phyloP scores from a whole-genome alignment of 139 green algal species.

The Gonium pectorale region DNA sequence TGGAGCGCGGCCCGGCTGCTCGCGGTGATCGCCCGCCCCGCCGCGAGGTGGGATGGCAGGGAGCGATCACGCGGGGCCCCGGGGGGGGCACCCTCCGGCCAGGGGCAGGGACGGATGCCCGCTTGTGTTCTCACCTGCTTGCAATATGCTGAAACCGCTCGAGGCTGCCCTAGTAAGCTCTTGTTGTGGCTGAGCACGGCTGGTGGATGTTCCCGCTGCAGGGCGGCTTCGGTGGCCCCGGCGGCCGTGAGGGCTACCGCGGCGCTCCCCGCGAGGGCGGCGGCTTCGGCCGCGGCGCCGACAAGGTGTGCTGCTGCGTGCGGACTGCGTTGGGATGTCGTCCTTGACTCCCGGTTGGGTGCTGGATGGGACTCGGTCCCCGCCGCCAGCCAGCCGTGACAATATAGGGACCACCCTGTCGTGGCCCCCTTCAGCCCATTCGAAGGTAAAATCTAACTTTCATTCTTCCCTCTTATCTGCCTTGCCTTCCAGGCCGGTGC shows the following conservation, averaged over 20 bases:
- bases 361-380: neutral
- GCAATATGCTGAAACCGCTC: neutral
- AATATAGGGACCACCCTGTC: too few species aligned
- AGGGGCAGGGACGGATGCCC: too few species aligned
- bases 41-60: constrained; percentile 19
- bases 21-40: constrained; percentile 60
- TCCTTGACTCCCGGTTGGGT: neutral
- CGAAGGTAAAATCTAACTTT: too few species aligned
- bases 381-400: too few species aligned
- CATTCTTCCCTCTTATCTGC: neutral
- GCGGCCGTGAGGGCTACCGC: constrained; percentile 75
- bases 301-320: constrained; percentile 53
- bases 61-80: neutral
- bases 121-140: neutral
- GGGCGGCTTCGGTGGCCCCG: constrained; percentile 65
- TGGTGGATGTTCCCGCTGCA: too few species aligned
- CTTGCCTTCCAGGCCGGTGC: constrained; percentile 59
- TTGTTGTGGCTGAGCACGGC: too few species aligned
- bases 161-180: neutral
- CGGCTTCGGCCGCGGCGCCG: constrained; percentile 73
- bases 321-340: neutral
- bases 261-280: constrained; percentile 58
- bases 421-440: too few species aligned
- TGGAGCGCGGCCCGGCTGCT: constrained; percentile 58
- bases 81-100: too few species aligned